Percentiles rank a stretch among this genome's conserved stretches.
These are phyloP conservation scores for Neurospora tetraspora DNA, from an alignment of 495 filamentous ascomycete species.

Conservation along the genomic window DNA sequence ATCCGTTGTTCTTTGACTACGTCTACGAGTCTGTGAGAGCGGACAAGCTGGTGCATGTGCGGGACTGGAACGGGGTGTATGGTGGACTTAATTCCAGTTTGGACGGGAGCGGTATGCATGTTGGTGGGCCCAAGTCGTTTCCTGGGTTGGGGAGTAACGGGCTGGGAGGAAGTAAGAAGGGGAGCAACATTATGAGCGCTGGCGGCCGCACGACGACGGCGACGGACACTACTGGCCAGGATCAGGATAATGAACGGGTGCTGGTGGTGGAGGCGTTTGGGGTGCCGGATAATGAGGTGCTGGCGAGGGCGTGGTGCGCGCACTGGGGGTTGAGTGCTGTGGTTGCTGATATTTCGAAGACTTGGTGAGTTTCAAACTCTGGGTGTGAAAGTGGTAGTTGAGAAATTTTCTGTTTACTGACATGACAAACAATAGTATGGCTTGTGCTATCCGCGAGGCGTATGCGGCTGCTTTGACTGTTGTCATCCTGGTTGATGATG, in stretches of 20 bases:
- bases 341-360: slow-evolving; percentile 53
- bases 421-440: slow-evolving; percentile 34
- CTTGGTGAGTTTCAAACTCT: slow-evolving; percentile 40
- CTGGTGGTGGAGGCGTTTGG: slow-evolving; percentile 62
- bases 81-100: background rate
- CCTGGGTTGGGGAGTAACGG: background rate
- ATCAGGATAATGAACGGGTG: slow-evolving; percentile 45
- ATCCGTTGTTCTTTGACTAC: slow-evolving; percentile 62
- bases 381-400: background rate
- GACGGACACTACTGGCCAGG: background rate
- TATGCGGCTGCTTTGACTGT: slow-evolving; percentile 61
- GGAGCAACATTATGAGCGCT: background rate
- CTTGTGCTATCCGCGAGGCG: slow-evolving; percentile 60
- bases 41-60: slow-evolving; percentile 49
- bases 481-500: slow-evolving; percentile 48
- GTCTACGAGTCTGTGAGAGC: slow-evolving; percentile 41
- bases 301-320: slow-evolving; percentile 62
- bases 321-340: slow-evolving; percentile 59
- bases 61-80: slow-evolving; percentile 46
- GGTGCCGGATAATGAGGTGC: slow-evolving; percentile 60
- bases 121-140: background rate
- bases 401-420: slow-evolving; percentile 2
- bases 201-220: background rate
- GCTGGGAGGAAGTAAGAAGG: background rate
- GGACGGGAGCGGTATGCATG: background rate